Percentiles rank a stretch among this genome's conserved stretches.
Evolutionary conservation across 768 basidiomycete species (phyloP).

Genomic region (Clavulina sp.): DNA sequence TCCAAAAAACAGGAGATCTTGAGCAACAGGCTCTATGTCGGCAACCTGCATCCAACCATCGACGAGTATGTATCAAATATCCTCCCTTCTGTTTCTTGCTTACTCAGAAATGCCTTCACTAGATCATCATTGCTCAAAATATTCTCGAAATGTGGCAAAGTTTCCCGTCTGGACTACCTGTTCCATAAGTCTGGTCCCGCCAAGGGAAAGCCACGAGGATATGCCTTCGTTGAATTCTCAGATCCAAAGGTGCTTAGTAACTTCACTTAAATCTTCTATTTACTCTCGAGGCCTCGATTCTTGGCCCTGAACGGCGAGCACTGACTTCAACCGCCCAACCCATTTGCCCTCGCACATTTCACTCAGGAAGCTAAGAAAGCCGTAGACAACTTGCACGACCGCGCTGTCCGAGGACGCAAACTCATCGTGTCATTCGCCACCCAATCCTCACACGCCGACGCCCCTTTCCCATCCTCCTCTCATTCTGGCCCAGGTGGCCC

Average conservation of each 20-base stretch:
- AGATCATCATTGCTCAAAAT: slow-evolving; percentile 81
- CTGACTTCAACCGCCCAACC: not conserved
- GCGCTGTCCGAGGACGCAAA: slow-evolving; percentile 71
- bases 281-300: not conserved
- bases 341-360: slow-evolving; percentile 8
- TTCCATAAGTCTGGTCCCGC: slow-evolving; percentile 84
- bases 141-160: slow-evolving; percentile 82
- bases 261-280: not conserved
- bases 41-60: slow-evolving; percentile 71
- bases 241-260: slow-evolving; percentile 52
- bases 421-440: slow-evolving; percentile 84
- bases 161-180: slow-evolving; percentile 83
- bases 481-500: slow-evolving; percentile 24
- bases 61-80: slow-evolving; percentile 53
- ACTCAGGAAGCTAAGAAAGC: slow-evolving; percentile 71
- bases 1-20: too few species aligned
- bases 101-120: not conserved
- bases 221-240: slow-evolving; percentile 81
- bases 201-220: slow-evolving; percentile 88
- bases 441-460: slow-evolving; percentile 25
- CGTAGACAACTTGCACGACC: slow-evolving; percentile 51
- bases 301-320: slow-evolving; percentile 2
- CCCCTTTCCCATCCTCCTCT: slow-evolving; percentile 1
- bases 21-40: slow-evolving; percentile 79
- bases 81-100: not conserved